Evolutionary conservation across 2,329 filamentous ascomycete genomes (phyloP).

Genomic region (Fusarium nodosum): DNA sequence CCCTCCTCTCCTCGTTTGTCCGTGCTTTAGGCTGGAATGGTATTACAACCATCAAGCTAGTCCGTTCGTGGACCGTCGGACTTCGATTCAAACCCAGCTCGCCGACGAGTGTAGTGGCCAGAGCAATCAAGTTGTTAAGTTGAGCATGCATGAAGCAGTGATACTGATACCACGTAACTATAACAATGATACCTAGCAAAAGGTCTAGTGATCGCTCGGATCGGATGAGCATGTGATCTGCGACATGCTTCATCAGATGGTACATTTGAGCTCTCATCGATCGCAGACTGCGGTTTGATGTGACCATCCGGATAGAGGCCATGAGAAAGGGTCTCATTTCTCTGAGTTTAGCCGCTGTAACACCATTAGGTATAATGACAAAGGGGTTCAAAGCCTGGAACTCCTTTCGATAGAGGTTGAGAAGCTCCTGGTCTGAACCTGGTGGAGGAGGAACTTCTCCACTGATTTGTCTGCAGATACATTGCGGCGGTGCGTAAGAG

Average conservation of each 20-base stretch:
- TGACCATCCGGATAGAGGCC: slow-evolving; percentile 63
- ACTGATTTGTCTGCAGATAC: slow-evolving; percentile 61
- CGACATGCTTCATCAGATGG: slow-evolving; percentile 60
- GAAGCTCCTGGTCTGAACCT: slow-evolving; percentile 62
- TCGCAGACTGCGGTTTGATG: slow-evolving; percentile 61
- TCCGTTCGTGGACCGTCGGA: slow-evolving; percentile 59
- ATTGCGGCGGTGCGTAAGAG: slow-evolving; percentile 60
- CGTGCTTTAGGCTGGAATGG: slow-evolving; percentile 56
- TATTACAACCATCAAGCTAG: slow-evolving; percentile 58
- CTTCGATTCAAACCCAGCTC: slow-evolving; percentile 62
- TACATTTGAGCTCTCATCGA: slow-evolving; percentile 67
- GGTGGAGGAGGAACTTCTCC: slow-evolving; percentile 57
- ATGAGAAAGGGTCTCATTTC: slow-evolving; percentile 63
- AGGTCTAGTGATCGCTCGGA: slow-evolving; percentile 65
- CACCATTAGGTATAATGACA: slow-evolving; percentile 58
- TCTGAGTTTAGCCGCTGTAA: slow-evolving; percentile 56
- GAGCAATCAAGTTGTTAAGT: slow-evolving; percentile 63
- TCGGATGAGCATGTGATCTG: slow-evolving; percentile 64
- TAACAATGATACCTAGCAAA: slow-evolving; percentile 63
- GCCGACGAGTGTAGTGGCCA: slow-evolving; percentile 62
- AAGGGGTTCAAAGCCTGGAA: slow-evolving; percentile 63
- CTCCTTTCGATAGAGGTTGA: slow-evolving; percentile 60
- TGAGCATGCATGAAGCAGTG: slow-evolving; percentile 68
- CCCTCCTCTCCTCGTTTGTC: slow-evolving; percentile 66
- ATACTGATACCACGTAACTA: slow-evolving; percentile 67